Evolutionary conservation across 805 yeast species (phyloP), one percentile per base, ranked within the genome.

Genomic region (Candida easanensis): DNA sequence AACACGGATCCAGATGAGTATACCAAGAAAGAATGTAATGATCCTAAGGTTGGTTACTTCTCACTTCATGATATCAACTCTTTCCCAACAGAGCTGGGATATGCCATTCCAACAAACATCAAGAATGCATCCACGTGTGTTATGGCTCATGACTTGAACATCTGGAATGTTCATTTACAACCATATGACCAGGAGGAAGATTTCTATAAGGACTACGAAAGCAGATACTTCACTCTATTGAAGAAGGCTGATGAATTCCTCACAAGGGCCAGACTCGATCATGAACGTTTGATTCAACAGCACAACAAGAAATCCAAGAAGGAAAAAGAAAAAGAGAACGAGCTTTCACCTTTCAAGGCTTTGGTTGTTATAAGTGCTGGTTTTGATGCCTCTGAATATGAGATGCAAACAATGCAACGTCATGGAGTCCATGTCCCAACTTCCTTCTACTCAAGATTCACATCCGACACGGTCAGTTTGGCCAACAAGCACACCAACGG

Each of bases 61-160:
- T 85, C 95, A 1, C 63, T 88, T 53, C 95, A 88, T 58, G 96
- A 87, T 58, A 81, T 88, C 52, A 84, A 87, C 56, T 85, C 95
- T 1, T 87, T 84, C 59, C 96, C 96, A 1, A 84, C 93, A 0
- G 96, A 87, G 56, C 57, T 73, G 9, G 93, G 88, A 0, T 83
- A 71, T 63, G 93, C 95, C 0, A 79, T 84, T 2, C 77, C 80
- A 31, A 84, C 78, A 25, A 79, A 80, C 46, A 74, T 87, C 34
- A 76, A 77, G 56, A 82, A 85, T 55, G 95, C 95, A 0, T 82
- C 90, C 0, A 79, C 86, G 1, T 87, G 95, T 64, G 66, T 87
- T 1, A 71, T 71, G 70, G 88, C 85, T 27, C 95, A 87, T 59
- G 88, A 80, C 53, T 63, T 85, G 57, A 80, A 80, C 45, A 77